These are phyloP conservation scores for Sicyos edulis DNA, from an alignment of 306 rosid genomes.

Conservation along the genomic window DNA sequence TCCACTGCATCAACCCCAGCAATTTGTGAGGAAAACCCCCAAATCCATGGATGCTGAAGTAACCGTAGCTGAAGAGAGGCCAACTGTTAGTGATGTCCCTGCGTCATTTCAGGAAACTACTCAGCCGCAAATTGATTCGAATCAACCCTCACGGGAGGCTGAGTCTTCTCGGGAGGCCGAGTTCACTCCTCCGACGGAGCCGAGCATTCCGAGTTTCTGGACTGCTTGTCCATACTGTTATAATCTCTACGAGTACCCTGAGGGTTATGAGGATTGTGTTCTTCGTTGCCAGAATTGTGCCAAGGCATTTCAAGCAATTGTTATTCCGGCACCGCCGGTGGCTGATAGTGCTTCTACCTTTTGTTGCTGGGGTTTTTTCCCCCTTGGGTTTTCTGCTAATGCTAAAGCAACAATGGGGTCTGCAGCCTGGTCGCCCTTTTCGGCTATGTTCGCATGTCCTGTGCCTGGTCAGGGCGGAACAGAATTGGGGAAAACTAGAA, in stretches of 20 bases:
- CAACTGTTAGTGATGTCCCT: slow-evolving; percentile 35
- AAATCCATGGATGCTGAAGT: slow-evolving; percentile 27
- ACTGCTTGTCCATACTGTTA: slow-evolving; percentile 94
- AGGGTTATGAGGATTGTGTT: slow-evolving; percentile 63
- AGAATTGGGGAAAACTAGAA: slow-evolving; percentile 2
- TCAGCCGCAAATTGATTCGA: slow-evolving; percentile 17
- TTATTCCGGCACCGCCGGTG: slow-evolving; percentile 49
- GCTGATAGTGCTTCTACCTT: slow-evolving; percentile 32
- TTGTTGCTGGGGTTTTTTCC: slow-evolving; percentile 75
- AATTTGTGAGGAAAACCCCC: slow-evolving; percentile 31
- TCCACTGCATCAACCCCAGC: slow-evolving; percentile 24
- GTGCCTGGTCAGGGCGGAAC: slow-evolving; percentile 23
- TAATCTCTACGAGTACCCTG: slow-evolving; percentile 61
- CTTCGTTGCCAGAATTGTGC: slow-evolving; percentile 73
- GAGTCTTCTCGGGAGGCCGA: slow-evolving; percentile 3
- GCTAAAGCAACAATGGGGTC: slow-evolving; percentile 32
- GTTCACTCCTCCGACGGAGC: slow-evolving; percentile 9
- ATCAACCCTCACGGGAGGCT: slow-evolving; percentile 11
- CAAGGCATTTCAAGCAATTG: slow-evolving; percentile 64
- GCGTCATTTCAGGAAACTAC: slow-evolving; percentile 29
- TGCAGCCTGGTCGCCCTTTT: slow-evolving; percentile 61
- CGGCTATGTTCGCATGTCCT: slow-evolving; percentile 59
- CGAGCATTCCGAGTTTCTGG: slow-evolving; percentile 53
- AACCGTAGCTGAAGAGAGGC: slow-evolving; percentile 32
- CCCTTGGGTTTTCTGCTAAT: slow-evolving; percentile 48